phyloP scores from a whole-genome alignment of 257 asterid species.

The Capsicum pubescens region DNA sequence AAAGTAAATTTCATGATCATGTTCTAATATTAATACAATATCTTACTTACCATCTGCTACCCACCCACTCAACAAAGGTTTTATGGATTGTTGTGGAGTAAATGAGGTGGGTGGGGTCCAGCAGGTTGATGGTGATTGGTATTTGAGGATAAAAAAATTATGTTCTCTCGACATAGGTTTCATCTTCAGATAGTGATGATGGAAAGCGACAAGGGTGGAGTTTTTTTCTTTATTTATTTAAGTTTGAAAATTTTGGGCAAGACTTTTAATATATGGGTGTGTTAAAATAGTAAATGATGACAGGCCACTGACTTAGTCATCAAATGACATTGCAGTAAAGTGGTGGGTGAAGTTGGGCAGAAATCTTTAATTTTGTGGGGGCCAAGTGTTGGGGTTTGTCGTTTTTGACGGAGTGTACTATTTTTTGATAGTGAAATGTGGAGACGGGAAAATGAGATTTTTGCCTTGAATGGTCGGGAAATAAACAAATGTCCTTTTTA shows the following conservation, averaged over 20 bases:
- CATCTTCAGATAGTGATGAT: background rate
- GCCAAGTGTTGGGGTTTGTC: background rate
- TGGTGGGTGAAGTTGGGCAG: background rate
- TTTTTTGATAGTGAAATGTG: background rate
- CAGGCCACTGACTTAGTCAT: background rate
- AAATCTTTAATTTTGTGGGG: conserved; percentile 1
- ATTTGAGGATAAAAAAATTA: background rate
- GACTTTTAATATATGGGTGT: background rate
- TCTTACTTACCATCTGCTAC: background rate
- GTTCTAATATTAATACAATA: background rate
- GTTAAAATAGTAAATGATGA: background rate
- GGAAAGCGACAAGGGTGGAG: background rate
- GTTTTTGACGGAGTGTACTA: background rate
- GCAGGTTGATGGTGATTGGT: conserved; percentile 11
- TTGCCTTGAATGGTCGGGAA: background rate
- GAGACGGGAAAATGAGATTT: background rate
- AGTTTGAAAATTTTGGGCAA: background rate
- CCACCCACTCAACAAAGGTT: background rate
- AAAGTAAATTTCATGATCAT: background rate
- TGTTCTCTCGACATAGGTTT: background rate
- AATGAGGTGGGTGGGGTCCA: conserved; percentile 13
- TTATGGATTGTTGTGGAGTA: background rate
- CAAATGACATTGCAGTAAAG: background rate
- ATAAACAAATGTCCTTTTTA: background rate
- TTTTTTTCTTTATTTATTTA: background rate